A percentile compares a stretch with the other conserved stretches of the same genome.
Conservation (phyloP, 352 stramenopile genomes). For the Aphanomyces astaci region DNA sequence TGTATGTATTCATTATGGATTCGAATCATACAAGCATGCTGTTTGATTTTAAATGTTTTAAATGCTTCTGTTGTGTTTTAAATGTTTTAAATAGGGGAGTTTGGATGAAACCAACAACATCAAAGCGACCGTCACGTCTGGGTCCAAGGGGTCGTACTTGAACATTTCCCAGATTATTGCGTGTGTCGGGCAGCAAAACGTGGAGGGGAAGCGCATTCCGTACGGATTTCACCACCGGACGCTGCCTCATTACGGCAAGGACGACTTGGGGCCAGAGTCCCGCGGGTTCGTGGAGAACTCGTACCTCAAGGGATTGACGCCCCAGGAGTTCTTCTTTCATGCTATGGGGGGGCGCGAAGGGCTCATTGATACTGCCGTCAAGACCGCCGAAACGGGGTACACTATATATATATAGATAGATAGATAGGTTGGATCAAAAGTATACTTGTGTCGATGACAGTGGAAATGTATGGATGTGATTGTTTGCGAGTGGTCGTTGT, state of each 20-base stretch:
- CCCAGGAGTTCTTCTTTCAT: conserved; percentile 99
- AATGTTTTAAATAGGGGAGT: conserved; percentile 8
- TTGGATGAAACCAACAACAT: conserved; percentile 98
- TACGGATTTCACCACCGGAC: conserved; percentile 94
- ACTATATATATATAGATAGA: too few relatives aligned
- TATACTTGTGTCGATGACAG: too few relatives aligned
- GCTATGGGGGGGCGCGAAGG: conserved; percentile 98
- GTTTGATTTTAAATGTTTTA: too few relatives aligned
- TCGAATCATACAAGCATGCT: too few relatives aligned
- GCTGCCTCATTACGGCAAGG: conserved; percentile 93
- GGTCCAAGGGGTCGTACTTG: conserved; percentile 98
- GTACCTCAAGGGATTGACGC: conserved; percentile 93
- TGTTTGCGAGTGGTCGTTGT: too few relatives aligned
- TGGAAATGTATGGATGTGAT: too few relatives aligned
- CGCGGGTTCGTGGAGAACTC: conserved; percentile 99
- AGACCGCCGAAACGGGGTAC: conserved; percentile 99
- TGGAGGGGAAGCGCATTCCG: conserved; percentile 97
- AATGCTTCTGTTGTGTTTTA: too few relatives aligned
- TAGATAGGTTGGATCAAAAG: too few relatives aligned
- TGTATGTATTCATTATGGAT: too few relatives aligned
- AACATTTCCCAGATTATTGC: conserved; percentile 99
- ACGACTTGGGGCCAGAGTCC: conserved; percentile 97
- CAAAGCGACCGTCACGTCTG: conserved; percentile 98
- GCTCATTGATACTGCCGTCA: conserved; percentile 99
- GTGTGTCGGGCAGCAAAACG: conserved; percentile 98